Conservation (phyloP, 495 filamentous ascomycete genomes). For the Tuber aestivum region DNA sequence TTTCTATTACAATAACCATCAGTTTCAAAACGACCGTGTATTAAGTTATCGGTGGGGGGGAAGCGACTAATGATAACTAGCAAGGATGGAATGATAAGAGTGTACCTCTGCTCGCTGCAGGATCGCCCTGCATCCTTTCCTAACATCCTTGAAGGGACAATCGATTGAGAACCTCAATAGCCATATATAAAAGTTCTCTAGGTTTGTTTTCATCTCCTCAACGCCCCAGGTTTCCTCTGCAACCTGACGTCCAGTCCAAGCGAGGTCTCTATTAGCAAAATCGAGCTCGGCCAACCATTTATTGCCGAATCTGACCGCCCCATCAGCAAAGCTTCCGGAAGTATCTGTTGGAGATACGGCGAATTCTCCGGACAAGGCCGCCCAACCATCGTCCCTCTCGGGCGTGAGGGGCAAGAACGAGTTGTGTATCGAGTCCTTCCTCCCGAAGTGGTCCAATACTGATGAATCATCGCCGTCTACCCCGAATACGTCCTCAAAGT, state of each 20-base stretch:
- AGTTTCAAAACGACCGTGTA: constrained; percentile 22
- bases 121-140: constrained; percentile 36
- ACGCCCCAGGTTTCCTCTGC: constrained; percentile 29
- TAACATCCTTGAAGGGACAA: constrained; percentile 36
- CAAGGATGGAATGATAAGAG: neutral
- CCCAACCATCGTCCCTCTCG: constrained; percentile 29
- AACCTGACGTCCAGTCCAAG: constrained; percentile 33
- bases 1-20: constrained; percentile 19
- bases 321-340: constrained; percentile 22
- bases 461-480: constrained; percentile 27
- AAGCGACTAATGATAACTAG: neutral
- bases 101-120: constrained; percentile 34
- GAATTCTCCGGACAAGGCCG: constrained; percentile 30
- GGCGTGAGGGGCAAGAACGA: constrained; percentile 28
- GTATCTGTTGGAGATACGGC: constrained; percentile 28
- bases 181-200: constrained; percentile 36
- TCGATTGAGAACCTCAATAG: constrained; percentile 34
- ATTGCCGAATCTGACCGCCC: constrained; percentile 31
- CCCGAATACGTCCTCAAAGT: constrained; percentile 36
- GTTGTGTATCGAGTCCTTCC: constrained; percentile 14
- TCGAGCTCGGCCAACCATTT: constrained; percentile 24
- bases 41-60: neutral
- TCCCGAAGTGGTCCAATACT: constrained; percentile 10
- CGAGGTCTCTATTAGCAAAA: constrained; percentile 30
- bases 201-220: constrained; percentile 32